Evolutionary conservation across 768 basidiomycete species (phyloP), one percentile per base, ranked within the genome.

Genomic region (Kwoniella europaea): DNA sequence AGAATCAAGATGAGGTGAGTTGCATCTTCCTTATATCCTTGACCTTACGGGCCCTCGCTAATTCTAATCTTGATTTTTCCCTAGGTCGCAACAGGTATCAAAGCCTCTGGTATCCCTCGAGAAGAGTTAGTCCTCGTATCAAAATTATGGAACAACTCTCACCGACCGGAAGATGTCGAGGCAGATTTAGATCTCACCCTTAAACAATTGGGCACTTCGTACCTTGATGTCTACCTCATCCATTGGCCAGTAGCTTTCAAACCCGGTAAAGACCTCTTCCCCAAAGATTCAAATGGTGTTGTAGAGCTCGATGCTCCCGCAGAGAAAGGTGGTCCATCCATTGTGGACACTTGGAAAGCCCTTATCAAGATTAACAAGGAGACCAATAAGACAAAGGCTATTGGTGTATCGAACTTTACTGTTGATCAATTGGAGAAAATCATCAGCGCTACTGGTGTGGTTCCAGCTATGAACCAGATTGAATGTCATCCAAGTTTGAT

Each of bases 381-480:
- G 50, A 72, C 88, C 0, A 88, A 90, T 69, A 93, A 93, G 86
- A 90, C 91, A 75, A 89, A 87, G 74, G 90, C 91, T 4, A 92
- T 78, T 59, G 76, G 76, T 16, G 76, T 78, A 15, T 94, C 71
- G 35, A 78, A 78, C 63, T 78, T 78, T 46, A 69, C 68, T 4
- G 65, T 71, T 13, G 65, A 67, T 35, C 55, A 70, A 10, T 54
- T 78, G 55, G 83, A 91, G 79, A 91, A 86, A 16, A 87, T 95
- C 79, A 89, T 89, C 72, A 83, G 86, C 15, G 90, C 89, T 2
- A 92, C 92, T 16, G 90, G 89, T 12, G 89, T 91, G 58, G 87
- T 88, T 67, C 93, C 93, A 24, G 89, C 86, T 24, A 89, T 85
- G 44, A 93, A 94, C 85, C 93, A 96, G 85, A 85, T 94, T 74